A percentile compares a stretch with the other conserved stretches of the same genome.
These are phyloP conservation scores for Sparassis latifolia DNA, from an alignment of 1,284 basidiomycete genomes.

Conservation along the genomic window DNA sequence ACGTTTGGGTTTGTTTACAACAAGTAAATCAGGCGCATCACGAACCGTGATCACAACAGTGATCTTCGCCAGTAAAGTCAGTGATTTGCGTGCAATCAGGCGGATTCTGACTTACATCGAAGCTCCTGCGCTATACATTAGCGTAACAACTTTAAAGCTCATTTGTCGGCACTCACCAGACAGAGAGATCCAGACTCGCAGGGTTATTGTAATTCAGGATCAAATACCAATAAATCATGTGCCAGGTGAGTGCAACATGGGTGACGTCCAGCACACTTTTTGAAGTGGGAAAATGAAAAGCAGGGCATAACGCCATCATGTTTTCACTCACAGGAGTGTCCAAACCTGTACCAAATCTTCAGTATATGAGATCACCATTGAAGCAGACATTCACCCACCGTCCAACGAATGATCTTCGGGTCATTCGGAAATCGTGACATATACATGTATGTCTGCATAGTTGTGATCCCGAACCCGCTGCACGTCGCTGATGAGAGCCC, in stretches of 20 bases:
- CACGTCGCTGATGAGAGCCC: neutral
- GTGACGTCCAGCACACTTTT: slow-evolving; percentile 6
- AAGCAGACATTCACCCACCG: slow-evolving; percentile 1
- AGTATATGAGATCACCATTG: no score
- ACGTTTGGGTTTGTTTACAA: no score
- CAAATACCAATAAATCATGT: slow-evolving; percentile 14
- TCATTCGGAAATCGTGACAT: slow-evolving; percentile 8
- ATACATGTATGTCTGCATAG: slow-evolving; percentile 13
- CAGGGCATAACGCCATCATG: neutral
- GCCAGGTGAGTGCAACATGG: slow-evolving; percentile 10
- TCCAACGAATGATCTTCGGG: slow-evolving; percentile 7
- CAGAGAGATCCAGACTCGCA: slow-evolving; percentile 1
- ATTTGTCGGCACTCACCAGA: slow-evolving; percentile 5
- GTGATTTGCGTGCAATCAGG: no score
- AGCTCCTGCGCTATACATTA: slow-evolving; percentile 5
- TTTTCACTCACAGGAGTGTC: slow-evolving; percentile 5
- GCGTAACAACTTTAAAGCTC: neutral
- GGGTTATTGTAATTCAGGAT: slow-evolving; percentile 12
- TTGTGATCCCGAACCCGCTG: slow-evolving; percentile 13
- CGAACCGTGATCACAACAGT: no score
- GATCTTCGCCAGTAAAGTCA: no score
- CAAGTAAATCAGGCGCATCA: no score
- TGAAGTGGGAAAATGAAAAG: no score
- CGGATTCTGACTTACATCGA: slow-evolving; percentile 4
- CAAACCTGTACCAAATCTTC: slow-evolving; percentile 2